phyloP scores from a whole-genome alignment of 345 rosid species.

The Lumnitzera racemosa region DNA sequence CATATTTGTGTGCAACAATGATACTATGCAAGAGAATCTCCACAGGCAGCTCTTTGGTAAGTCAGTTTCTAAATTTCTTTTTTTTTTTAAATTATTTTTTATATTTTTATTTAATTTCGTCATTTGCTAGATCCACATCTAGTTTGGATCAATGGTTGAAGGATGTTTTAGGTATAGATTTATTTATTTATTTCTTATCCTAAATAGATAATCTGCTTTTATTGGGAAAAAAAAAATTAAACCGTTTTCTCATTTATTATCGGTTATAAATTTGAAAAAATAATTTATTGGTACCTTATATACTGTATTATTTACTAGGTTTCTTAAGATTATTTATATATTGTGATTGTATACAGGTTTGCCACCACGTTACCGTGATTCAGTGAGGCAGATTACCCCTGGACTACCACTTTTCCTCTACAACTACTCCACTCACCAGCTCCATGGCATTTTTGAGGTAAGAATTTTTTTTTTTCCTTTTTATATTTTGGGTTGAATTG shows the following conservation, averaged over 20 bases:
- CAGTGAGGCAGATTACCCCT: conserved; percentile 94
- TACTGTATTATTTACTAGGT: too few relatives aligned
- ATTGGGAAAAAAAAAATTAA: too few relatives aligned
- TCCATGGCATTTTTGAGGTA: conserved; percentile 93
- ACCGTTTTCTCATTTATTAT: too few relatives aligned
- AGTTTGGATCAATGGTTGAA: too few relatives aligned
- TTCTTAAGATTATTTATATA: background rate
- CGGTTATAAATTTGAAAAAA: too few relatives aligned
- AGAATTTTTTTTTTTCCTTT: background rate
- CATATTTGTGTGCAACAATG: conserved; percentile 99
- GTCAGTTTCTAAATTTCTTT: background rate
- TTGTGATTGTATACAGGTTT: conserved; percentile 33
- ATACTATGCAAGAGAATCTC: conserved; percentile 95
- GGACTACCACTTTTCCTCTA: conserved; percentile 96
- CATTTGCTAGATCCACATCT: too few relatives aligned
- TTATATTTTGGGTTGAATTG: too few relatives aligned
- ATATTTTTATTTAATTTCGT: background rate
- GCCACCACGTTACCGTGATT: conserved; percentile 94
- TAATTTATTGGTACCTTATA: too few relatives aligned
- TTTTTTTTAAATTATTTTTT: background rate
- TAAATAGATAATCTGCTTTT: too few relatives aligned
- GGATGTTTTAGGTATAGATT: too few relatives aligned
- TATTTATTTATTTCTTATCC: too few relatives aligned
- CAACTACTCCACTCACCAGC: conserved; percentile 98
- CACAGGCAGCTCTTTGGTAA: conserved; percentile 85